A percentile compares a stretch with the other conserved stretches of the same genome.
Conservation (phyloP, 805 yeast species). For the Metschnikowia colocasiae region DNA sequence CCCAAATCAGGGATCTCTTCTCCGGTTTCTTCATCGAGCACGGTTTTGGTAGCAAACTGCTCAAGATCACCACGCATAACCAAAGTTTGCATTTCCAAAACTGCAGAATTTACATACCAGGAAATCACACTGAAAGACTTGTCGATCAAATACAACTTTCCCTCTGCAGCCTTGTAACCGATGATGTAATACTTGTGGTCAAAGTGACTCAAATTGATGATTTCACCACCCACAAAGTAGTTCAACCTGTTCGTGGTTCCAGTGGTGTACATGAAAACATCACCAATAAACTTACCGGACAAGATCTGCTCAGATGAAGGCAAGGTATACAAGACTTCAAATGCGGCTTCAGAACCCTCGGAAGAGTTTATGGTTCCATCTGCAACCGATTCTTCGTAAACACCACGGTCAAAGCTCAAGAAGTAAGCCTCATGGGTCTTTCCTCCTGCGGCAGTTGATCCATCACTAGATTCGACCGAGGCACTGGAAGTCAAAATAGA, state of each 20-base stretch:
- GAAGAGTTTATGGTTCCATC: constrained; percentile 61
- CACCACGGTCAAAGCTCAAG: constrained; percentile 65
- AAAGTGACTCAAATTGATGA: constrained; percentile 87
- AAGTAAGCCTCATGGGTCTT: constrained; percentile 68
- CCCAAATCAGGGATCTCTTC: constrained; percentile 38
- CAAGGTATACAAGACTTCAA: constrained; percentile 80
- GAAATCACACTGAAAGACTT: constrained; percentile 81
- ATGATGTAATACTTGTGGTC: constrained; percentile 82
- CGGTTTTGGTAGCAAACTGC: constrained; percentile 38
- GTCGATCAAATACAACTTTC: constrained; percentile 85
- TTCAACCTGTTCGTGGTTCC: constrained; percentile 75
- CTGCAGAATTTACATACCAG: constrained; percentile 77
- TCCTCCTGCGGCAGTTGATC: constrained; percentile 31
- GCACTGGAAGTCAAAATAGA: constrained; percentile 51
- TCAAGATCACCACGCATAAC: constrained; percentile 94
- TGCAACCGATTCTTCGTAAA: constrained; percentile 59
- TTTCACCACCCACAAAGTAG: constrained; percentile 91
- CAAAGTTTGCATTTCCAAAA: constrained; percentile 92
- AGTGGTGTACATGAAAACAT: constrained; percentile 91
- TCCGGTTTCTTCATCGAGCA: constrained; percentile 36
- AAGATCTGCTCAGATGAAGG: constrained; percentile 65
- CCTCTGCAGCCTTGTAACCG: constrained; percentile 83
- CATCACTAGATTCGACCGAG: constrained; percentile 21
- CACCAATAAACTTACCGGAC: constrained; percentile 96
- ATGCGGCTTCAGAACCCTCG: constrained; percentile 85